A percentile compares a stretch with the other conserved stretches of the same genome.
These are phyloP conservation scores for Phymatotrichopsis omnivora DNA, from an alignment of 2,329 filamentous ascomycete genomes.

Conservation along the genomic window DNA sequence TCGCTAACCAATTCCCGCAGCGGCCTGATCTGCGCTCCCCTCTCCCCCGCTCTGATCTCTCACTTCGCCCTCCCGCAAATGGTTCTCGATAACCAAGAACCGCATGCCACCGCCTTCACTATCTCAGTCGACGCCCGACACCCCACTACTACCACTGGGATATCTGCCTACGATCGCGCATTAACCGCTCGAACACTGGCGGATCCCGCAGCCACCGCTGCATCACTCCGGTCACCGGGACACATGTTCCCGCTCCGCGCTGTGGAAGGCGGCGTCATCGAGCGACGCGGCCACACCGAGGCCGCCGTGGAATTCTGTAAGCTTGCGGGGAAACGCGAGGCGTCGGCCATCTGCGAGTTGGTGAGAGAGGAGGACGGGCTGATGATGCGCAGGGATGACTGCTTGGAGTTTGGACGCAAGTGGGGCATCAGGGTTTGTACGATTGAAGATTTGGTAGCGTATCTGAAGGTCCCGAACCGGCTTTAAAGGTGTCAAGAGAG, in stretches of 20 bases:
- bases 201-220: conserved; percentile 47
- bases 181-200: conserved; percentile 72
- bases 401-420: conserved; percentile 73
- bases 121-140: conserved; percentile 73
- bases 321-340: conserved; percentile 65
- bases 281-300: conserved; percentile 80
- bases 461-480: too few species aligned
- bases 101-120: conserved; percentile 86
- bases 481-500: too few species aligned
- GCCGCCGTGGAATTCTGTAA: conserved; percentile 84
- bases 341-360: conserved; percentile 80
- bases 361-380: conserved; percentile 75
- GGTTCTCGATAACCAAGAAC: conserved; percentile 66
- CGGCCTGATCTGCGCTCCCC: conserved; percentile 82
- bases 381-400: conserved; percentile 87
- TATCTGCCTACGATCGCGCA: conserved; percentile 77
- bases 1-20: conserved; percentile 33
- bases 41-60: conserved; percentile 58
- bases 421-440: conserved; percentile 92
- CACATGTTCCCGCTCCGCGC: conserved; percentile 83
- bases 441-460: conserved; percentile 76
- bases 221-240: conserved; percentile 68
- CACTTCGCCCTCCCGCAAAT: conserved; percentile 76
- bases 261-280: conserved; percentile 66
- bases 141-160: conserved; percentile 71